Evolutionary conservation across 106 monocot species (phyloP).

Genomic region (Allium fistulosum): DNA sequence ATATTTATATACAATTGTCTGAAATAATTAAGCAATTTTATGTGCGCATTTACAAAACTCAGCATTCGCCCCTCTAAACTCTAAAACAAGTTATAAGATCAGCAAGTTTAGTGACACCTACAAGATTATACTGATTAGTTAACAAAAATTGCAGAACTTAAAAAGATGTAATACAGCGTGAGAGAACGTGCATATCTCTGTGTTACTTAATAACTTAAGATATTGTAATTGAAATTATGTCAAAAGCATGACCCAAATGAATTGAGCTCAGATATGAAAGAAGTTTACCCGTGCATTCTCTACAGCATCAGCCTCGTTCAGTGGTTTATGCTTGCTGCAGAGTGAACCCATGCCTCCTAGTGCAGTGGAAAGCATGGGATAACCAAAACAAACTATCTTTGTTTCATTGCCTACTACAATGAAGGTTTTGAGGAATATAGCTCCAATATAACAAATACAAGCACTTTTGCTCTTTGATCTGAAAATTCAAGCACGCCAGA

Average conservation of each 20-base stretch:
- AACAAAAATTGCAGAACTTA: no score
- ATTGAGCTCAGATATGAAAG: no score
- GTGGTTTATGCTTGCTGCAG: constrained; percentile 68
- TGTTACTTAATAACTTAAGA: neutral
- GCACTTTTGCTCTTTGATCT: neutral
- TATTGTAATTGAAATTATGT: neutral
- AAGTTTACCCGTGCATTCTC: constrained; percentile 57
- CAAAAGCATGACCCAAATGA: no score
- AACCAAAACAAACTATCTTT: constrained; percentile 20
- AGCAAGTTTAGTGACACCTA: no score
- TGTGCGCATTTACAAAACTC: no score
- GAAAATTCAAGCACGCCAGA: neutral
- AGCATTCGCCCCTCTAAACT: neutral
- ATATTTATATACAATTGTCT: no score
- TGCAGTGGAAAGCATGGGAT: constrained; percentile 43
- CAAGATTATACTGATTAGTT: no score
- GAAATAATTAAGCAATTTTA: no score
- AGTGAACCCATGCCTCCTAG: constrained; percentile 73
- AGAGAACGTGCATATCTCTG: neutral
- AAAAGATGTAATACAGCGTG: no score
- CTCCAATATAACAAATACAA: no score
- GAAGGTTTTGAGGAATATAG: neutral
- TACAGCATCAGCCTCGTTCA: constrained; percentile 42
- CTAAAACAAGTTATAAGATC: constrained; percentile 1
- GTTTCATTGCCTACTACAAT: neutral